Evolutionary conservation across 768 basidiomycete genomes (phyloP).

Genomic region (Lactifluus subvellereus): DNA sequence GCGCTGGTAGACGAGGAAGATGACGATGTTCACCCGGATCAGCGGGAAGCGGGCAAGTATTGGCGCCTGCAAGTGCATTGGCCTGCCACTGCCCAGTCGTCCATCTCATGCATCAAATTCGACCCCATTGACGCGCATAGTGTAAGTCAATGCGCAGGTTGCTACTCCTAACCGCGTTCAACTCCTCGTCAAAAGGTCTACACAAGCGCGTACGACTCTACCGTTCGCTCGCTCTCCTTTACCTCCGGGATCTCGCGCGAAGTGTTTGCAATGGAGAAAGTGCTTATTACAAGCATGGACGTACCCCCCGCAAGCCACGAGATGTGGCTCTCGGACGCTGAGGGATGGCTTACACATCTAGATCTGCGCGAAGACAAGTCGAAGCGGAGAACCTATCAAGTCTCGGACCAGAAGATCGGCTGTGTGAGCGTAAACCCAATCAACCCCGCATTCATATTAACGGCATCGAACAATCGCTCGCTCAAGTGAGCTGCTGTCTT

Average conservation of each 20-base stretch:
- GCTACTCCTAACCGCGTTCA: neutral
- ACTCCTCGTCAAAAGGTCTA: slow-evolving; percentile 46
- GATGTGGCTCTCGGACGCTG: slow-evolving; percentile 77
- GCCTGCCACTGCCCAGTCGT: slow-evolving; percentile 76
- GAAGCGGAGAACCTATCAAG: slow-evolving; percentile 52
- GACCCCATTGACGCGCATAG: slow-evolving; percentile 71
- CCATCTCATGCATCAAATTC: slow-evolving; percentile 71
- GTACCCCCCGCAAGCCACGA: slow-evolving; percentile 62
- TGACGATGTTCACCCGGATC: slow-evolving; percentile 39
- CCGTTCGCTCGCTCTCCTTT: slow-evolving; percentile 66
- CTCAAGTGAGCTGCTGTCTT: slow-evolving; percentile 48
- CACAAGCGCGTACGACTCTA: slow-evolving; percentile 79
- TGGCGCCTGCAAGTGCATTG: slow-evolving; percentile 80
- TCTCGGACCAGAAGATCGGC: slow-evolving; percentile 73
- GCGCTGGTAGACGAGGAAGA: slow-evolving; percentile 70
- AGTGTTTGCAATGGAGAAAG: slow-evolving; percentile 55
- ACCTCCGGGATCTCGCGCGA: slow-evolving; percentile 66
- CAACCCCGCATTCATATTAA: slow-evolving; percentile 57
- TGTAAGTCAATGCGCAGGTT: slow-evolving; percentile 36
- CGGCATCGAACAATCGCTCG: slow-evolving; percentile 67
- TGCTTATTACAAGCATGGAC: slow-evolving; percentile 67
- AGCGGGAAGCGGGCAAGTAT: slow-evolving; percentile 63
- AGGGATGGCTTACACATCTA: slow-evolving; percentile 67
- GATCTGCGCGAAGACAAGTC: slow-evolving; percentile 61
- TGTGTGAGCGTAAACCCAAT: slow-evolving; percentile 74